Evolutionary conservation across 73 alveolate genomes (phyloP), one percentile per base, ranked within the genome.

Genomic region (Chromera velia): DNA sequence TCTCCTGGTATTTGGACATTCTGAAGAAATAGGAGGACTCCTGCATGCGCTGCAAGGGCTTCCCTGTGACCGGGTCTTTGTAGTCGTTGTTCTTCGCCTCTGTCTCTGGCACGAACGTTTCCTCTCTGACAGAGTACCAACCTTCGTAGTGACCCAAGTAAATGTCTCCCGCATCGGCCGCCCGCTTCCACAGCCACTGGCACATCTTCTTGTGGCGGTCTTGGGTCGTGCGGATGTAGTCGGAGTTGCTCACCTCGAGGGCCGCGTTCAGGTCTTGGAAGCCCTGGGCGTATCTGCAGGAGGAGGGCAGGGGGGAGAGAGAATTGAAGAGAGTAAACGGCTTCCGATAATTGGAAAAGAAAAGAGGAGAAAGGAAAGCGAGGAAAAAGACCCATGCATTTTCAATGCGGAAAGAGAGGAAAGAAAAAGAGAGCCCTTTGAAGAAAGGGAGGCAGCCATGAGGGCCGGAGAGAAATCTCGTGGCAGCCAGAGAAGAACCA

Each of bases 211-310:
- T 46, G 66, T 49, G 73, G 28, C 72, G 69, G 70, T 84, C 87
- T n/a, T 80, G 90, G 0, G 92, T 81, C n/a, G 96, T 90, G 63
- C 96, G 81, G 64, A 90, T 80, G 81, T 79, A 90, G 62, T 76
- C 76, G 70, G 87, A 91, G 72, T 83, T 74, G n/a, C 70, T 28
- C 71, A 90, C 87, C 68, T 80, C 32, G 24, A 86, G 75, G 9
- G n/a, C 6, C 18, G 27, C 63, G 48, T 78, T 77, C 19, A 87
- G 84, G 0, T 55, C 69, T 49, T 64, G 63, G 81, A 87, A 87
- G 31, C 79, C 18, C 29, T 66, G 72, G 33, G 93, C 70, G 72
- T 82, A 47, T n/a, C n/a, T n/a, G n/a, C n/a, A n/a, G n/a, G n/a
- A n/a, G n/a, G n/a, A n/a, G n/a, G n/a, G n/a, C n/a, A n/a, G n/a